Percentiles rank a stretch among this genome's conserved stretches.
Conservation (phyloP, 129 eudicot species). For the Chrysanthemum seticuspe region DNA sequence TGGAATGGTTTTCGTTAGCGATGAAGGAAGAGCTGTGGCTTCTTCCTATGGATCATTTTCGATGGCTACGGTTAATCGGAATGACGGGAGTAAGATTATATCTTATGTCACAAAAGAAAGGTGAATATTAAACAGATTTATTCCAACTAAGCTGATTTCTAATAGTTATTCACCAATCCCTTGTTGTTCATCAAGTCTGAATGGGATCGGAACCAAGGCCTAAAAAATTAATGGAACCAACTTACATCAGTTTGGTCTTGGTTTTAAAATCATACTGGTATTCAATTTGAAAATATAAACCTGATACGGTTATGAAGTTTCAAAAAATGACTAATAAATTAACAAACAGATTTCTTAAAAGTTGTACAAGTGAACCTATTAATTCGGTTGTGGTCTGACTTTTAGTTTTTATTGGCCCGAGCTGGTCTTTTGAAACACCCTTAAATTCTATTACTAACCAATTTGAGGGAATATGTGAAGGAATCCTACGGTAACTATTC, state of each 20-base stretch:
- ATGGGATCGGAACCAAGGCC: neutral
- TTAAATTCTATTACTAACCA: neutral
- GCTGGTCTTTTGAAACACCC: neutral
- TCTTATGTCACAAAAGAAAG: conserved; percentile 56
- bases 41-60: conserved; percentile 45
- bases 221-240: neutral
- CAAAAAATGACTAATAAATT: too few species aligned
- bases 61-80: conserved; percentile 33
- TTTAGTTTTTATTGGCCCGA: too few species aligned
- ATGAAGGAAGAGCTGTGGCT: conserved; percentile 39
- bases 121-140: conserved; percentile 26
- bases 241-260: neutral
- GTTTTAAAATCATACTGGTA: neutral
- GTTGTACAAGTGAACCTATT: too few species aligned
- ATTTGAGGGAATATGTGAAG: conserved; percentile 31
- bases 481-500: conserved; percentile 66
- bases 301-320: neutral
- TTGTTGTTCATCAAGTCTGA: neutral
- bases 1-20: conserved; percentile 56
- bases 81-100: conserved; percentile 48
- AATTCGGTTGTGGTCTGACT: too few species aligned
- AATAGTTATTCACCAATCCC: neutral
- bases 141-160: neutral
- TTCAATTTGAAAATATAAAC: neutral
- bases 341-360: too few species aligned